phyloP scores from a whole-genome alignment of 73 alveolate species.

The Paramecium primaurelia region DNA sequence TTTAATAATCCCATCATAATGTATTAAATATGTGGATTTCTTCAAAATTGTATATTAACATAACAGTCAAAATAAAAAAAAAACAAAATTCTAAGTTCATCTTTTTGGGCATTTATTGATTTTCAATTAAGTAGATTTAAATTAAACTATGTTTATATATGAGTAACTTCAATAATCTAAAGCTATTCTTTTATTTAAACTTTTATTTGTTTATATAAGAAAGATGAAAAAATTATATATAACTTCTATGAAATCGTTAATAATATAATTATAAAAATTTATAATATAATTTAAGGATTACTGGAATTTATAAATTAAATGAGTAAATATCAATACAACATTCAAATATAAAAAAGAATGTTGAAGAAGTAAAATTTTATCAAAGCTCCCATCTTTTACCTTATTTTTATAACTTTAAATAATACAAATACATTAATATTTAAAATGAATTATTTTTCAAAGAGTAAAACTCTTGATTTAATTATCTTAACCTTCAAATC shows the following conservation, averaged over 20 bases:
- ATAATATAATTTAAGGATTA: neutral
- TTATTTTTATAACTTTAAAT: too few relatives aligned
- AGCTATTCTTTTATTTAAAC: neutral
- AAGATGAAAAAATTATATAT: neutral
- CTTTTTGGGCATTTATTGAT: neutral
- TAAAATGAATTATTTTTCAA: neutral
- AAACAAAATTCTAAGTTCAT: neutral
- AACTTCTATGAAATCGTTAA: neutral
- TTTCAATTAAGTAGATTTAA: neutral
- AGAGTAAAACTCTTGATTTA: neutral
- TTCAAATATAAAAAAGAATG: too few relatives aligned
- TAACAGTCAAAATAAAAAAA: neutral
- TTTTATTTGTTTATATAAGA: neutral
- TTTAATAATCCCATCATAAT: neutral
- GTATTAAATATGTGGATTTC: neutral
- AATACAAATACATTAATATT: neutral
- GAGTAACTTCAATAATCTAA: neutral
- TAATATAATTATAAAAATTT: neutral
- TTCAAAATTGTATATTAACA: neutral
- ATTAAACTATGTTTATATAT: neutral
- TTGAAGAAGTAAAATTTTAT: too few relatives aligned
- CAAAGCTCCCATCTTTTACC: too few relatives aligned
- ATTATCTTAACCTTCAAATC: conserved; percentile 19
- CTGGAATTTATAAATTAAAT: neutral
- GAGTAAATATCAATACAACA: too few relatives aligned